Conservation (phyloP, 768 basidiomycete species). For the Cubamyces sp. region DNA sequence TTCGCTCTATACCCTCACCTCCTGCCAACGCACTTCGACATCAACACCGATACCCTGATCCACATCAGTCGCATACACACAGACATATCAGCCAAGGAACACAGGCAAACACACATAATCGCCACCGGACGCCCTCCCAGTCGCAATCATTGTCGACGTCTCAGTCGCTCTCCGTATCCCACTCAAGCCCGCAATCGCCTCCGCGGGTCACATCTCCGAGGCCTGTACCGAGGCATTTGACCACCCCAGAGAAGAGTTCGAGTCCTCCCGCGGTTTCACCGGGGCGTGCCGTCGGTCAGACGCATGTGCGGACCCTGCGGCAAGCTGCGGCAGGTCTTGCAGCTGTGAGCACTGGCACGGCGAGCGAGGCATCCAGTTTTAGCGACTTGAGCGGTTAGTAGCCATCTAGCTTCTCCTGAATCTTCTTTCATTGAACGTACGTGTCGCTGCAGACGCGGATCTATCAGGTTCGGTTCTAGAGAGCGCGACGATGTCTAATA, state of each 20-base stretch:
- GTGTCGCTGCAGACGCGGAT: slow-evolving; percentile 56
- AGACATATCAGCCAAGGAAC: slow-evolving; percentile 10
- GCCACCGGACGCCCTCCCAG: slow-evolving; percentile 4
- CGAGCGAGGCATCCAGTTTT: slow-evolving; percentile 80
- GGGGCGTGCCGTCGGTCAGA: slow-evolving; percentile 55
- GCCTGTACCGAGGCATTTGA: slow-evolving; percentile 32
- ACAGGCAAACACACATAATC: slow-evolving; percentile 3
- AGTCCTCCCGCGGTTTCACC: slow-evolving; percentile 65
- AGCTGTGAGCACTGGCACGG: slow-evolving; percentile 64
- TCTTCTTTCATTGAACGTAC: not conserved
- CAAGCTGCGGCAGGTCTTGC: slow-evolving; percentile 30
- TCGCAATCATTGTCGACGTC: slow-evolving; percentile 16
- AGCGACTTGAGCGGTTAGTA: slow-evolving; percentile 82
- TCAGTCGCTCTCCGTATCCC: slow-evolving; percentile 11
- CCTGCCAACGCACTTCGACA: slow-evolving; percentile 56
- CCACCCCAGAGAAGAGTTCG: slow-evolving; percentile 58
- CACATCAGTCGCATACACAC: slow-evolving; percentile 13
- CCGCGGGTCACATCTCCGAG: slow-evolving; percentile 15
- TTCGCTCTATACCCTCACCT: slow-evolving; percentile 81
- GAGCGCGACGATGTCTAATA: slow-evolving; percentile 79
- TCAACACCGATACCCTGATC: slow-evolving; percentile 8
- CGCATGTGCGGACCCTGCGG: slow-evolving; percentile 12
- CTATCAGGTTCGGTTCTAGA: slow-evolving; percentile 80
- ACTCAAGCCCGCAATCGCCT: slow-evolving; percentile 21
- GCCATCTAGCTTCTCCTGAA: not conserved